A percentile compares a stretch with the other conserved stretches of the same genome.
These are phyloP conservation scores for Epichloe sylvatica DNA, from an alignment of 2,329 filamentous ascomycete genomes.

Conservation along the genomic window DNA sequence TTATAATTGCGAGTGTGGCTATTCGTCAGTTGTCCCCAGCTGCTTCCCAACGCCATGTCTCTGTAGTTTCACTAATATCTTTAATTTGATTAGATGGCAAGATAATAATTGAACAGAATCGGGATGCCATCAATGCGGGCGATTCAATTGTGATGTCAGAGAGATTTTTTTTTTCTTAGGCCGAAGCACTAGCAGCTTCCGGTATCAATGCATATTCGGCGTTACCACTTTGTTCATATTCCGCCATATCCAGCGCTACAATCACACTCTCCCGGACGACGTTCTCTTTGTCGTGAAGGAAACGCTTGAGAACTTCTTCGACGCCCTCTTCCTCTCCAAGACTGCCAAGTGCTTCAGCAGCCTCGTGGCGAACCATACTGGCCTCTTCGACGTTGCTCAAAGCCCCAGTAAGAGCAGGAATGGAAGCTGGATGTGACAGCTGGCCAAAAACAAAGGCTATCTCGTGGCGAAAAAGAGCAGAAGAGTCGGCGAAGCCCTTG, in stretches of 20 bases:
- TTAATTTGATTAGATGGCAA: constrained; percentile 28
- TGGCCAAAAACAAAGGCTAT: constrained; percentile 98
- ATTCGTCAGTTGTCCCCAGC: constrained; percentile 46
- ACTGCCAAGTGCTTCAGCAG: constrained; percentile 87
- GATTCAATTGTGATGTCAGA: constrained; percentile 1
- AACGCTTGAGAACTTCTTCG: constrained; percentile 67
- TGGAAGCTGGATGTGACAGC: constrained; percentile 89
- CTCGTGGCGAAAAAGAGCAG: constrained; percentile 91
- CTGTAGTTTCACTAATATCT: not conserved
- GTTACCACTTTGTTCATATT: constrained; percentile 82
- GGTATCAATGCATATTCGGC: constrained; percentile 87
- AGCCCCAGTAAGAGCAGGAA: constrained; percentile 69
- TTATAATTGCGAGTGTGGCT: constrained; percentile 74
- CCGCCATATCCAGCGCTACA: constrained; percentile 94
- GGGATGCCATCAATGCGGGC: constrained; percentile 2
- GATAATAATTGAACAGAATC: constrained; percentile 44
- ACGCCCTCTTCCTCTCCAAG: constrained; percentile 89
- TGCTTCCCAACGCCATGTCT: constrained; percentile 4
- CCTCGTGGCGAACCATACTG: constrained; percentile 96
- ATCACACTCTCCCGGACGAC: constrained; percentile 91
- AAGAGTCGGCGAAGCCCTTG: constrained; percentile 70
- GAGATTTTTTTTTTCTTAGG: constrained; percentile 16
- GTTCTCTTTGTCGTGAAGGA: constrained; percentile 79
- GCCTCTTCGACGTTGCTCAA: constrained; percentile 69
- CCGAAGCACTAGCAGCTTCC: constrained; percentile 33